Evolutionary conservation across 1,284 basidiomycete genomes (phyloP).

Genomic region (Trametes pubescens): DNA sequence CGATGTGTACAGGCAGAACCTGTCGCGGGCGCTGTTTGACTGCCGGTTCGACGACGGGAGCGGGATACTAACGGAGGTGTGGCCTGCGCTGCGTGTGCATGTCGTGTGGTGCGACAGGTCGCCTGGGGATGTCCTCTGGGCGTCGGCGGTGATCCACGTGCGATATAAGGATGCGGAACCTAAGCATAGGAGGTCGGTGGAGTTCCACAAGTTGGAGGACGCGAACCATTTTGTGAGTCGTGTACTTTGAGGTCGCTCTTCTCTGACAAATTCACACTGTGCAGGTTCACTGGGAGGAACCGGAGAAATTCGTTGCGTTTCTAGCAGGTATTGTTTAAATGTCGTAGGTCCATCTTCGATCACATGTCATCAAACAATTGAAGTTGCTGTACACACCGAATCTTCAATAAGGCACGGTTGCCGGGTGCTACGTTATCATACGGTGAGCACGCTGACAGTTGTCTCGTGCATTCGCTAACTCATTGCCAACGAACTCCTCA

Average conservation of each 20-base stretch:
- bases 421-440: too few species aligned
- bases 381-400: too few species aligned
- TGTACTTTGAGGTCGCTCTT: background rate
- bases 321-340: slow-evolving; percentile 27
- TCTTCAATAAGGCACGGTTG: too few species aligned
- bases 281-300: slow-evolving; percentile 38
- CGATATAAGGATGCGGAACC: slow-evolving; percentile 16
- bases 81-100: slow-evolving; percentile 28
- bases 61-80: slow-evolving; percentile 20
- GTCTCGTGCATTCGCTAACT: background rate
- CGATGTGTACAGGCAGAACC: slow-evolving; percentile 24
- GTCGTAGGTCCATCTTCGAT: too few species aligned
- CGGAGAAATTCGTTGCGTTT: slow-evolving; percentile 30
- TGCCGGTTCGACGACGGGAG: slow-evolving; percentile 16
- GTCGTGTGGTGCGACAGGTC: slow-evolving; percentile 34
- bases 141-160: slow-evolving; percentile 18
- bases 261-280: background rate
- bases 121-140: slow-evolving; percentile 26
- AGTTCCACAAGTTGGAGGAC: slow-evolving; percentile 30
- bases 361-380: too few species aligned
- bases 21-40: slow-evolving; percentile 29
- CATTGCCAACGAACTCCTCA: background rate
- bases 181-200: slow-evolving; percentile 15
- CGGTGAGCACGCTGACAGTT: too few species aligned
- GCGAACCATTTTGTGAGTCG: slow-evolving; percentile 39